phyloP scores from a whole-genome alignment of 169 alveolate species.

The Theileria parva region DNA sequence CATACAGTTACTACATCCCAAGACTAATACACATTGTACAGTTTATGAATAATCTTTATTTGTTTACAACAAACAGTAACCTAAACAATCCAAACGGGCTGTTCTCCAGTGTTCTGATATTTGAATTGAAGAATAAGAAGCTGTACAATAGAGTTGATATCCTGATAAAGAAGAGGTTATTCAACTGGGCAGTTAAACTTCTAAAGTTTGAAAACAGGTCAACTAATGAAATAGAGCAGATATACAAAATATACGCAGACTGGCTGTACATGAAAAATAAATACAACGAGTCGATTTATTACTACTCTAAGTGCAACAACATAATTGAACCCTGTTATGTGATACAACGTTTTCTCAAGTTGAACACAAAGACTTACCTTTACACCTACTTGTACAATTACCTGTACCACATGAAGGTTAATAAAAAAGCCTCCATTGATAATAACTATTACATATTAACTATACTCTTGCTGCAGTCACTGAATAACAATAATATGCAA shows the following conservation, averaged over 20 bases:
- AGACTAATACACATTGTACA: constrained; percentile 12
- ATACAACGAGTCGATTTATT: constrained; percentile 39
- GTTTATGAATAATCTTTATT: constrained; percentile 8
- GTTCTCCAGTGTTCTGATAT: constrained; percentile 24
- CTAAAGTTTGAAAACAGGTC: constrained; percentile 51
- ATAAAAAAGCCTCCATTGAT: constrained; percentile 7
- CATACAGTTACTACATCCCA: constrained; percentile 19
- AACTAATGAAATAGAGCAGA: constrained; percentile 48
- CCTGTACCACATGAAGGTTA: constrained; percentile 21
- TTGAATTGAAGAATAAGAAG: constrained; percentile 55
- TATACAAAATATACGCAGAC: constrained; percentile 60
- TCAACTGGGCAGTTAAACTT: constrained; percentile 43
- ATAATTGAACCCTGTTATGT: constrained; percentile 63
- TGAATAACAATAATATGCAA: constrained; percentile 16
- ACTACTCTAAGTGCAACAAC: constrained; percentile 41
- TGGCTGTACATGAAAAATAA: constrained; percentile 57
- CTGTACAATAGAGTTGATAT: constrained; percentile 53
- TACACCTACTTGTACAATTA: constrained; percentile 41
- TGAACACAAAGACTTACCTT: constrained; percentile 43
- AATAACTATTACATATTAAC: constrained; percentile 30
- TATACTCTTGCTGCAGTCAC: constrained; percentile 44
- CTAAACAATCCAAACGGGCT: neutral
- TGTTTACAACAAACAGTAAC: constrained; percentile 17
- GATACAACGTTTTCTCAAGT: constrained; percentile 37
- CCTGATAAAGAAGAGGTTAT: constrained; percentile 57